Conservation (phyloP, 768 basidiomycete species). For the Trametes cinnabarina region DNA sequence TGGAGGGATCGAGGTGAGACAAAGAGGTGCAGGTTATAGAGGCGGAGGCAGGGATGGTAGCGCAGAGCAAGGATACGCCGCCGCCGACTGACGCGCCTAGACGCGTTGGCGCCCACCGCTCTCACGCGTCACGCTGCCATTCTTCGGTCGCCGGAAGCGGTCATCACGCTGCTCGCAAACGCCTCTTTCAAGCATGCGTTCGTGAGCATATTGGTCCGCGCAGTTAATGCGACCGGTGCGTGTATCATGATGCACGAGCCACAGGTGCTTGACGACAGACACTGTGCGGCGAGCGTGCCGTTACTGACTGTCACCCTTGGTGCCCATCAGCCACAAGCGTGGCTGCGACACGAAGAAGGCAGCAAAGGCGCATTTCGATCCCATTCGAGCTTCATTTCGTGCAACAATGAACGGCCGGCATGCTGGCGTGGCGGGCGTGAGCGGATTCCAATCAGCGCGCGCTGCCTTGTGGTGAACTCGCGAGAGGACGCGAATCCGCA, state of each 20-base stretch:
- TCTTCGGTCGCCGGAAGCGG: not conserved
- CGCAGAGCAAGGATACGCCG: slow-evolving; percentile 7
- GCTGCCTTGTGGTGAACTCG: not conserved
- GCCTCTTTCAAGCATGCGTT: too few relatives aligned
- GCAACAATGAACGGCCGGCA: not conserved
- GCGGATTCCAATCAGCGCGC: not conserved
- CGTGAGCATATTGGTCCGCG: too few relatives aligned
- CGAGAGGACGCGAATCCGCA: slow-evolving; percentile 13
- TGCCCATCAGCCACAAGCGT: slow-evolving; percentile 4
- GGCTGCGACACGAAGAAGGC: not conserved
- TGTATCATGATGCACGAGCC: not conserved
- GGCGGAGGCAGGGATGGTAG: slow-evolving; percentile 6
- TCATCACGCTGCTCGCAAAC: not conserved
- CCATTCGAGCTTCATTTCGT: not conserved
- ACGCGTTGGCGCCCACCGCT: slow-evolving; percentile 12
- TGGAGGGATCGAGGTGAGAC: not conserved
- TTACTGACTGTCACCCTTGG: not conserved
- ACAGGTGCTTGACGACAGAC: not conserved
- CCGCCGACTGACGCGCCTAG: slow-evolving; percentile 9
- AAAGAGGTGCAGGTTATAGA: not conserved
- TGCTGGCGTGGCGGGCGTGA: not conserved
- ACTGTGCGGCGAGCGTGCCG: not conserved
- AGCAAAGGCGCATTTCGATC: not conserved
- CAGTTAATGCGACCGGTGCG: not conserved
- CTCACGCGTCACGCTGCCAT: slow-evolving; percentile 12